Percentiles rank a stretch among this genome's conserved stretches.
phyloP scores from a whole-genome alignment of 495 filamentous ascomycete species.

The Neurospora discreta region DNA sequence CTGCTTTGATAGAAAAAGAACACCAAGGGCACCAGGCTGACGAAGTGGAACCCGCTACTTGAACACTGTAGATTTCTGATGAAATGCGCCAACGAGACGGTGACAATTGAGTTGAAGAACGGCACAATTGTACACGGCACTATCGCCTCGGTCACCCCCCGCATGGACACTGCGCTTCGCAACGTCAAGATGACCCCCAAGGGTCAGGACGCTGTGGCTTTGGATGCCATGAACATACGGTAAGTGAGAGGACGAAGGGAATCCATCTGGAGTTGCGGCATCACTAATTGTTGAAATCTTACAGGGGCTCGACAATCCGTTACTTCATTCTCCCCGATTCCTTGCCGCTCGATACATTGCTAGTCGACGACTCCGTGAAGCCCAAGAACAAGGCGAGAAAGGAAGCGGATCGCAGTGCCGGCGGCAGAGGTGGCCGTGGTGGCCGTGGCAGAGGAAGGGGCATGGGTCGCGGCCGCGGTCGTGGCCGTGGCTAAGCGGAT shows the following conservation, averaged over 20 bases:
- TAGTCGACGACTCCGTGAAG: conserved; percentile 94
- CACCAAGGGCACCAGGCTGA: conserved; percentile 1
- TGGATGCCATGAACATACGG: conserved; percentile 86
- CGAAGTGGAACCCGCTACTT: not conserved
- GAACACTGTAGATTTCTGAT: conserved; percentile 67
- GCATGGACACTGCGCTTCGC: conserved; percentile 93
- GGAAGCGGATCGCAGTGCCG: conserved; percentile 60
- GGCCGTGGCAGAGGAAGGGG: conserved; percentile 50
- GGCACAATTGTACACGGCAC: conserved; percentile 94
- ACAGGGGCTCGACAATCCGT: conserved; percentile 78
- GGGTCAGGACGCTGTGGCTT: conserved; percentile 70
- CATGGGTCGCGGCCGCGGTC: conserved; percentile 9
- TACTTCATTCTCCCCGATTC: conserved; percentile 88
- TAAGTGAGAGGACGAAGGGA: too few relatives aligned
- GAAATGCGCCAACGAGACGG: conserved; percentile 97
- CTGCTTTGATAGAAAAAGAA: conserved; percentile 1
- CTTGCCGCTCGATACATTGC: conserved; percentile 81
- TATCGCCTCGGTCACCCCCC: conserved; percentile 84
- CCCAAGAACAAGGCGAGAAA: conserved; percentile 99
- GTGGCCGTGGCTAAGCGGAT: conserved; percentile 10
- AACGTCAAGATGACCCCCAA: conserved; percentile 90
- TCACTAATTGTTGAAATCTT: conserved; percentile 5
- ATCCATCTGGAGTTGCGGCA: too few relatives aligned
- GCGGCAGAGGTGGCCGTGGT: conserved; percentile 47
- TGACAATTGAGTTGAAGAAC: conserved; percentile 96